These are phyloP conservation scores for Yarrowia porcina DNA, from an alignment of 805 yeast species.

Conservation along the genomic window DNA sequence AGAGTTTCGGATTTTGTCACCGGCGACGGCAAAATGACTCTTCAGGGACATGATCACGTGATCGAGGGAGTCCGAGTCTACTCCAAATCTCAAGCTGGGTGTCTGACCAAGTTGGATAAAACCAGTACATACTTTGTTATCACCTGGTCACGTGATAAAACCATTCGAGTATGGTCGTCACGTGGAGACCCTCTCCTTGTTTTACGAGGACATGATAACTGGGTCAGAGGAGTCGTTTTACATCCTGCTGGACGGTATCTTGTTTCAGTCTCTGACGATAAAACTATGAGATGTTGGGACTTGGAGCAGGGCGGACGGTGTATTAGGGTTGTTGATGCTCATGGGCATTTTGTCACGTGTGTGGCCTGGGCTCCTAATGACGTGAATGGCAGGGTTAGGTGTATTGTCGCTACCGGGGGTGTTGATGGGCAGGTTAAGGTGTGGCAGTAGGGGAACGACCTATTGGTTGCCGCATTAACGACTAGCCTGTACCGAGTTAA, in stretches of 20 bases:
- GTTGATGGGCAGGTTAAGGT: constrained; percentile 54
- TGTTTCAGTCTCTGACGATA: constrained; percentile 76
- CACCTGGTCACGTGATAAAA: constrained; percentile 76
- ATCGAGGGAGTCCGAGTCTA: constrained; percentile 66
- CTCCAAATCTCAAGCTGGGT: constrained; percentile 36
- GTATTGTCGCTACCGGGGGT: constrained; percentile 62
- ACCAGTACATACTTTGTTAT: constrained; percentile 55
- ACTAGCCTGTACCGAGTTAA: too few relatives aligned
- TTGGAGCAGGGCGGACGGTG: constrained; percentile 45
- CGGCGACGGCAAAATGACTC: constrained; percentile 63
- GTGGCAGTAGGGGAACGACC: too few relatives aligned
- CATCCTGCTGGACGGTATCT: constrained; percentile 76
- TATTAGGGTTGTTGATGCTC: constrained; percentile 53
- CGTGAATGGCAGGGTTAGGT: constrained; percentile 51
- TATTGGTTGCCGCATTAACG: too few relatives aligned
- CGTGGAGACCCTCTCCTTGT: constrained; percentile 58
- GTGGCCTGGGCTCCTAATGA: constrained; percentile 42
- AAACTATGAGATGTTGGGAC: constrained; percentile 76
- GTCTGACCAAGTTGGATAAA: constrained; percentile 35
- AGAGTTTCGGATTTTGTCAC: constrained; percentile 63
- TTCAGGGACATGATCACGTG: constrained; percentile 80
- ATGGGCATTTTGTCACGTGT: constrained; percentile 73
- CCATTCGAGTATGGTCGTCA: constrained; percentile 69
- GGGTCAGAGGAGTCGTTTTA: constrained; percentile 69
- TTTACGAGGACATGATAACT: constrained; percentile 73